Percentiles rank a stretch among this genome's conserved stretches.
Evolutionary conservation across 495 filamentous ascomycete species (phyloP).

Genomic region (Trichoderma reesei): DNA sequence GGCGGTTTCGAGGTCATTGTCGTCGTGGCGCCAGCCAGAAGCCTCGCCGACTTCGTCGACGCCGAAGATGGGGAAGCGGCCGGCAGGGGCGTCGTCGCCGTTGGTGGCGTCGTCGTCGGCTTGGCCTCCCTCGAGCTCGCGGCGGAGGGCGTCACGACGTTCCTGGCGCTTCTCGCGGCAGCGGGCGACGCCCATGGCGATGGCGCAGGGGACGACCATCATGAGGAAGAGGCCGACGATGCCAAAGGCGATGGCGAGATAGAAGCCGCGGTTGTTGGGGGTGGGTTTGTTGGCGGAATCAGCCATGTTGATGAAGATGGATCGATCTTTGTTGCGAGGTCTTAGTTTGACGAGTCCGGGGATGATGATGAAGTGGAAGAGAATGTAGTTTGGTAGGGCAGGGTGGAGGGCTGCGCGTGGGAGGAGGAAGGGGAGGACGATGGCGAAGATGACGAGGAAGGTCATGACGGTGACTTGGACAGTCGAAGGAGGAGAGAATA

Average conservation of each 20-base stretch:
- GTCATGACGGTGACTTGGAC: background rate
- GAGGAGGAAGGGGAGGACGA: background rate
- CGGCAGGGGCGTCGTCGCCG: background rate
- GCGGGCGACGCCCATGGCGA: background rate
- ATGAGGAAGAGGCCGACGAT: background rate
- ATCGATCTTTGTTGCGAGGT: background rate
- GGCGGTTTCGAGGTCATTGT: background rate
- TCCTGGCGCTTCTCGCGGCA: slow-evolving; percentile 2
- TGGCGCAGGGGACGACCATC: background rate
- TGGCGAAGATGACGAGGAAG: background rate
- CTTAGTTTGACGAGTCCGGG: background rate
- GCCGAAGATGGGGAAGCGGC: background rate
- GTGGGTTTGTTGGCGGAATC: background rate
- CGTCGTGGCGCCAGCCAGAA: background rate
- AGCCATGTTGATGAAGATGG: background rate
- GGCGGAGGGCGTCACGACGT: background rate
- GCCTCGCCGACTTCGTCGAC: background rate
- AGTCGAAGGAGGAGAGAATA: background rate
- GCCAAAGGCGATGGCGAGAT: background rate
- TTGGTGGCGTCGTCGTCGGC: background rate
- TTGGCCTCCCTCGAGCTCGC: background rate
- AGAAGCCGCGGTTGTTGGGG: background rate
- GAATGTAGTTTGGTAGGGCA: background rate
- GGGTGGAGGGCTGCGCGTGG: background rate
- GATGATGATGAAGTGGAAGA: background rate